Conservation (phyloP, 2,329 filamentous ascomycete genomes). For the Atkinsonella texensis region DNA sequence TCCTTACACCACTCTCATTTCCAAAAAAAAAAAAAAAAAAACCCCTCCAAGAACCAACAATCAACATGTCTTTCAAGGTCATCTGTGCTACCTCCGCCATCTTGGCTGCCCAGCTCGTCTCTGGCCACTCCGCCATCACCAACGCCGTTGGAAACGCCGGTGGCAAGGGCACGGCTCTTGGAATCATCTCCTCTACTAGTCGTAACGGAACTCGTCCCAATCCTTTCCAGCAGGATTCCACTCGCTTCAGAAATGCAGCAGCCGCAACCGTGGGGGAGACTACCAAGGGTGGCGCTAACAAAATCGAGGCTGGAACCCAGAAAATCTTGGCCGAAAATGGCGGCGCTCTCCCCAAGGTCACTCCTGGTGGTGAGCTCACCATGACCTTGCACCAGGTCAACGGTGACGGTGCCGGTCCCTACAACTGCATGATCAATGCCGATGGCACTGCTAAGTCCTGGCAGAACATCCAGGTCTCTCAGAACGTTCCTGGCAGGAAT, state of each 20-base stretch:
- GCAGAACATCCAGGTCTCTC: conserved; percentile 40
- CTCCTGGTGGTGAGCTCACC: conserved; percentile 38
- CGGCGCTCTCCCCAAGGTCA: conserved; percentile 44
- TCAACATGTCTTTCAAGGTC: conserved; percentile 21
- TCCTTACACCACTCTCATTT: neutral
- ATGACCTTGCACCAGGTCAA: conserved; percentile 61
- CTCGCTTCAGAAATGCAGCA: conserved; percentile 44
- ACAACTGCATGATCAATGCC: conserved; percentile 51
- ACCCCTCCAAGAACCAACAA: neutral
- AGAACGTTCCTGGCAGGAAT: conserved; percentile 17
- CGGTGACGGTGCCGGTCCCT: conserved; percentile 53
- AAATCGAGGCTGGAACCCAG: conserved; percentile 42
- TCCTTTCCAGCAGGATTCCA: conserved; percentile 53
- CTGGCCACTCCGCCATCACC: conserved; percentile 50
- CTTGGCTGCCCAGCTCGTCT: conserved; percentile 40
- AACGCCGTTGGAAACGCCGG: conserved; percentile 44
- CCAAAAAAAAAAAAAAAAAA: neutral
- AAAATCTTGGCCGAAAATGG: conserved; percentile 47
- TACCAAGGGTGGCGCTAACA: conserved; percentile 41
- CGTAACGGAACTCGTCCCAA: conserved; percentile 47
- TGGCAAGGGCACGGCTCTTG: conserved; percentile 39
- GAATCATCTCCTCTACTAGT: conserved; percentile 42
- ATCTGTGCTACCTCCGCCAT: conserved; percentile 34
- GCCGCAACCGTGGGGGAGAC: conserved; percentile 47
- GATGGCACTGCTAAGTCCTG: conserved; percentile 44